Evolutionary conservation across 345 rosid species (phyloP), one percentile per base, ranked within the genome.

Genomic region (Syzygium aqueum): DNA sequence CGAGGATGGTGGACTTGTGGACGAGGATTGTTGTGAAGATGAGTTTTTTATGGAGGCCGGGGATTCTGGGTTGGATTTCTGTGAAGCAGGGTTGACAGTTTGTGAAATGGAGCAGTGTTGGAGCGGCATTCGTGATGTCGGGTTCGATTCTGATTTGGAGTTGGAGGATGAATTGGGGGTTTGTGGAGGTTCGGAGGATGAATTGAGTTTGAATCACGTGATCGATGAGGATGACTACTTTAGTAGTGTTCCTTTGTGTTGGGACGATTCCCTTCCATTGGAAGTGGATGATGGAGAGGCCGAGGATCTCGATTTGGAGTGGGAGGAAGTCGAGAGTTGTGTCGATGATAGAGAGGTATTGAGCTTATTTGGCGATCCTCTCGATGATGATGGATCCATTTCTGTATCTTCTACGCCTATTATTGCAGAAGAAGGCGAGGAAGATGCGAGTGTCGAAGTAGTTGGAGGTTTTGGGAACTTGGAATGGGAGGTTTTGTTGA

Each of bases 321-420:
- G 99, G 99, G 99, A 96, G 91, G 98, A 97, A 89, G 96, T 97
- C 50, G 95, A 93, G 89, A 96, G 90, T 77, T 89, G 91, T 65
- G 87, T 86, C 11, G 96, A 94, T 87, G 98, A 94, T 87, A 91
- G 98, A 78, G 95, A 94, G 78, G 90, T 92, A 80, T 87, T 92
- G 73, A 96, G 90, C 65, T 90, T 92, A 87, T 91, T 84, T 53
- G 40, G 7, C 13, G 49, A 84, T 53, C 2, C 92, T 87, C 90
- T 93, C 37, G 95, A 92, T 88, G 96, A 88, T 54, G 93, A 85
- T 85, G 93, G 92, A 57, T 94, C 97, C 1, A 92, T 93, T 46
- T 92, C 96, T 0, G 88, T 93, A 9, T 96, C 96, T 0, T 73
- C 90, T 43, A 89, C 90, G 90, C 92, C 93, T 33, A 91, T 89